Conservation (phyloP, 345 rosid species). For the Salix dunnii region DNA sequence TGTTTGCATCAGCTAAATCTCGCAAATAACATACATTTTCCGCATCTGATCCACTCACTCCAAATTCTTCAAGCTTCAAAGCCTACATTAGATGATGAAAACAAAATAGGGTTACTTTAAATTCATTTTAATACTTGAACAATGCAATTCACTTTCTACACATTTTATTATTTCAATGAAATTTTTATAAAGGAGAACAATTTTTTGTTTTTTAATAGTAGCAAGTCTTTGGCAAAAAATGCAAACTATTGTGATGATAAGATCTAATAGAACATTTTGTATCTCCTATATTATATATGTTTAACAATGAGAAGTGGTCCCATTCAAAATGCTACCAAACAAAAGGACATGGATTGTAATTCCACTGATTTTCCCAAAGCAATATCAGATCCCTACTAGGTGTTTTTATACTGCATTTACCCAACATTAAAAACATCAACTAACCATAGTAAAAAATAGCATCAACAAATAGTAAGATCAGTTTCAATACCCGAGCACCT, state of each 20-base stretch:
- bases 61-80: constrained; percentile 96
- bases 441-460: not conserved
- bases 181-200: not conserved
- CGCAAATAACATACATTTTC: constrained; percentile 89
- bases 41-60: constrained; percentile 77
- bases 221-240: not conserved
- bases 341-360: too few relatives aligned
- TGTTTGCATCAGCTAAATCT: constrained; percentile 79
- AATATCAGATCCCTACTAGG: not conserved
- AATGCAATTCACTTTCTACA: not conserved
- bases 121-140: not conserved
- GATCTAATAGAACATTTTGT: not conserved
- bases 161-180: not conserved
- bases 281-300: not conserved
- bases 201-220: not conserved
- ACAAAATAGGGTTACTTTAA: not conserved
- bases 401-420: not conserved
- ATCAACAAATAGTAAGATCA: constrained; percentile 26
- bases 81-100: constrained; percentile 42
- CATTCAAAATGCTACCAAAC: too few relatives aligned
- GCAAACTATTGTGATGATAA: not conserved
- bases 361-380: too few relatives aligned
- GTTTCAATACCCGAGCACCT: constrained; percentile 93
- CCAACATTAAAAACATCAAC: not conserved
- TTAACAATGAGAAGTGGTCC: not conserved